phyloP scores from a whole-genome alignment of 1,139 yeast species.

The Blastobotrys serpentis region DNA sequence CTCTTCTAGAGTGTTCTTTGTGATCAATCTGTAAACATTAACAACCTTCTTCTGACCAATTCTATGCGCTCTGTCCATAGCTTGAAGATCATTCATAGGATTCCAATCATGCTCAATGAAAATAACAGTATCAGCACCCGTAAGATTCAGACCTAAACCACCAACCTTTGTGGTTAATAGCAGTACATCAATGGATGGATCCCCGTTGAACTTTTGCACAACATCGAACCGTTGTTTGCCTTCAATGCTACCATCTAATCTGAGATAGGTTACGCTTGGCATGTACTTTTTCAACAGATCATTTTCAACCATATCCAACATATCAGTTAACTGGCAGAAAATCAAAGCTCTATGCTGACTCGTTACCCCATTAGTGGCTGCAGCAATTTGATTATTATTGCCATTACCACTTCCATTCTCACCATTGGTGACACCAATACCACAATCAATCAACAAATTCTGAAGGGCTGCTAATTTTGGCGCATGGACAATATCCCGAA shows the following conservation, averaged over 20 bases:
- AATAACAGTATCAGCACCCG: conserved; percentile 98
- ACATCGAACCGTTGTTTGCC: conserved; percentile 89
- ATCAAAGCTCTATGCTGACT: conserved; percentile 94
- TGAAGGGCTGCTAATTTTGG: conserved; percentile 86
- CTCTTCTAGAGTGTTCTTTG: conserved; percentile 91
- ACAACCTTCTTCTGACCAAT: conserved; percentile 98
- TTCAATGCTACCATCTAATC: conserved; percentile 93
- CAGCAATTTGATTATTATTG: conserved; percentile 24
- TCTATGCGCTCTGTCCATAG: conserved; percentile 99
- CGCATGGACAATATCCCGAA: conserved; percentile 78
- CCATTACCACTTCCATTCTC: conserved; percentile 23
- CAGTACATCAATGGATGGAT: conserved; percentile 93
- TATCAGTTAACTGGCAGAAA: conserved; percentile 95
- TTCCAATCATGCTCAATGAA: conserved; percentile 99
- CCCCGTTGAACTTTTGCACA: conserved; percentile 89
- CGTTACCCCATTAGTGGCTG: conserved; percentile 67
- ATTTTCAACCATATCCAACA: conserved; percentile 94
- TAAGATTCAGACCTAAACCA: conserved; percentile 92
- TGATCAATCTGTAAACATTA: conserved; percentile 87
- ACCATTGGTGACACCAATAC: conserved; percentile 63
- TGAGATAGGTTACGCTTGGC: conserved; percentile 92
- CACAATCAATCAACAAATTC: conserved; percentile 85
- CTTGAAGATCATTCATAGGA: conserved; percentile 98
- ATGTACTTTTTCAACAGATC: conserved; percentile 78
- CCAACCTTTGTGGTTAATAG: conserved; percentile 96